Conservation (phyloP, 2,329 filamentous ascomycete species). For the Albophoma yamanashiensis region DNA sequence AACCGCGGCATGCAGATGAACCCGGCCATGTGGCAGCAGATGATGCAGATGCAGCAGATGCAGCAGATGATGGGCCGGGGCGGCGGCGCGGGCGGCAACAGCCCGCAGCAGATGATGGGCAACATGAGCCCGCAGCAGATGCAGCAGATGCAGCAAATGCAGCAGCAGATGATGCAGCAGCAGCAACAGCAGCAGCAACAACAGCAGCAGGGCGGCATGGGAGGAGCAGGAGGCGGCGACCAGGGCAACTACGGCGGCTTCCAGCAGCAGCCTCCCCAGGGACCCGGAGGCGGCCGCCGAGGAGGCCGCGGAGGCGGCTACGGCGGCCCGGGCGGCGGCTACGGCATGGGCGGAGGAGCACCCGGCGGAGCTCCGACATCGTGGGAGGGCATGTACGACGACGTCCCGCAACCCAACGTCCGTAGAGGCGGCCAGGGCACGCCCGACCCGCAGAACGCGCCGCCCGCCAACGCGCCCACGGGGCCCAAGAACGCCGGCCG, state of each 20-base stretch:
- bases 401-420: constrained; percentile 71
- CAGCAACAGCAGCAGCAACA: constrained; percentile 8
- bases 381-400: constrained; percentile 98
- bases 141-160: constrained; percentile 44
- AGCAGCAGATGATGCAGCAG: constrained; percentile 27
- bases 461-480: constrained; percentile 61
- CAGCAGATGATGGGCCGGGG: constrained; percentile 40
- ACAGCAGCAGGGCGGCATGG: neutral
- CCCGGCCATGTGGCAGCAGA: constrained; percentile 64
- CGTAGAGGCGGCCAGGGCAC: constrained; percentile 28
- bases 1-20: constrained; percentile 64
- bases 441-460: constrained; percentile 32
- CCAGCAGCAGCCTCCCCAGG: constrained; percentile 37
- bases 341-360: constrained; percentile 23
- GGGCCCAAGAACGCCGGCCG: constrained; percentile 92
- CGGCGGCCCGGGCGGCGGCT: constrained; percentile 18
- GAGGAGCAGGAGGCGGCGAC: constrained; percentile 10
- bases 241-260: constrained; percentile 23
- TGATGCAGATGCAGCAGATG: constrained; percentile 69
- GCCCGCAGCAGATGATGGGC: constrained; percentile 25
- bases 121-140: constrained; percentile 43
- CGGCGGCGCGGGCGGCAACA: constrained; percentile 21
- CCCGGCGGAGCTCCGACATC: constrained; percentile 61
- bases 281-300: constrained; percentile 8
- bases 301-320: constrained; percentile 14